These are phyloP conservation scores for Trametes hirsuta DNA, from an alignment of 1,284 basidiomycete genomes.

Conservation along the genomic window DNA sequence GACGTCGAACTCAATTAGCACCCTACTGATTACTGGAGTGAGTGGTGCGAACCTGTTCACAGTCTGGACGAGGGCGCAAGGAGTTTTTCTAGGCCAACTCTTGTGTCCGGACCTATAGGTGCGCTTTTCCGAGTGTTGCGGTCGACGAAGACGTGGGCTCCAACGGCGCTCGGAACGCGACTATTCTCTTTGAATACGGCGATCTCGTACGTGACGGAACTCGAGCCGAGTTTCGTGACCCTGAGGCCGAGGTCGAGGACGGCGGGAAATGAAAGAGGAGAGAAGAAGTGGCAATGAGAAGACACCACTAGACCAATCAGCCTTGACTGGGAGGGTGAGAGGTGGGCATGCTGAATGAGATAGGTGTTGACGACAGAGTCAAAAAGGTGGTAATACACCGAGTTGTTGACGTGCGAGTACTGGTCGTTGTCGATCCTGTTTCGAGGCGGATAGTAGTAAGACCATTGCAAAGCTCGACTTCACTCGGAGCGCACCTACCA, in stretches of 20 bases:
- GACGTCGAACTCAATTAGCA: too few relatives aligned
- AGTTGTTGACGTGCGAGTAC: slow-evolving; percentile 78
- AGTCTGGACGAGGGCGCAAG: slow-evolving; percentile 5
- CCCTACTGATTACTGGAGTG: too few relatives aligned
- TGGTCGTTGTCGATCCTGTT: slow-evolving; percentile 81
- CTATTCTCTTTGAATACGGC: slow-evolving; percentile 63
- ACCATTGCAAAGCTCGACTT: not conserved
- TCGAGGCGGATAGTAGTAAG: not conserved
- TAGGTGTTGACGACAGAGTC: slow-evolving; percentile 79
- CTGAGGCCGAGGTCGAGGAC: slow-evolving; percentile 68
- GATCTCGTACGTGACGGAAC: slow-evolving; percentile 76
- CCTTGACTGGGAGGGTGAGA: slow-evolving; percentile 41
- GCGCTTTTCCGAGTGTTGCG: slow-evolving; percentile 55
- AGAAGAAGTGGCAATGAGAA: slow-evolving; percentile 73
- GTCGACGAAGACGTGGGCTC: slow-evolving; percentile 81
- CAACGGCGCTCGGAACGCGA: slow-evolving; percentile 60
- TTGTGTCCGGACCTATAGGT: slow-evolving; percentile 44
- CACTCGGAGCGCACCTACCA: slow-evolving; percentile 53
- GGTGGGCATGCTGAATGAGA: slow-evolving; percentile 59
- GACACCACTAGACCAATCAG: slow-evolving; percentile 74
- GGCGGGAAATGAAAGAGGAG: slow-evolving; percentile 69
- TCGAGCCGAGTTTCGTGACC: slow-evolving; percentile 64
- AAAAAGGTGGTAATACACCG: slow-evolving; percentile 78
- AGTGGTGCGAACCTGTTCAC: slow-evolving; percentile 17
- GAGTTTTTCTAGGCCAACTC: slow-evolving; percentile 47